These are phyloP conservation scores for Hypericum perforatum DNA, from an alignment of 345 rosid genomes.

Conservation along the genomic window DNA sequence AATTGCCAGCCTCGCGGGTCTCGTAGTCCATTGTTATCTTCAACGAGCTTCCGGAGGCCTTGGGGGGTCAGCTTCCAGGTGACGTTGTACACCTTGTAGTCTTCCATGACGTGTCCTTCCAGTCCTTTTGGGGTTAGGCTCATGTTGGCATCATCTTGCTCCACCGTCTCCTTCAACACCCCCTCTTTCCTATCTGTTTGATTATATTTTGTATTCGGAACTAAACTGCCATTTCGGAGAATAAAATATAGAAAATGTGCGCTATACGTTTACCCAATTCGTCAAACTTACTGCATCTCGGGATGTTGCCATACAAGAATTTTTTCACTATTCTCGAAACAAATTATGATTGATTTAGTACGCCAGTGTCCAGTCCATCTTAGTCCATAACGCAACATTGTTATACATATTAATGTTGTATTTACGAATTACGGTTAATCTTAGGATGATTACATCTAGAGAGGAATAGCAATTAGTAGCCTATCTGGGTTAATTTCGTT, in stretches of 20 bases:
- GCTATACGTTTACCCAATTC: background rate
- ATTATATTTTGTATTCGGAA: too few relatives aligned
- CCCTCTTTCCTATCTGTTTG: slow-evolving; percentile 21
- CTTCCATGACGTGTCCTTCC: slow-evolving; percentile 26
- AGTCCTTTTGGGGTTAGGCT: slow-evolving; percentile 12
- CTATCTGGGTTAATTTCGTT: too few relatives aligned
- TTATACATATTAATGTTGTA: too few relatives aligned
- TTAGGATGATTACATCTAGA: too few relatives aligned
- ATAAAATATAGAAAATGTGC: background rate
- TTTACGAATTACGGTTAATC: too few relatives aligned
- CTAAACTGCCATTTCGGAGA: background rate
- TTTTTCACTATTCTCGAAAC: too few relatives aligned
- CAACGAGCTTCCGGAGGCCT: slow-evolving; percentile 4
- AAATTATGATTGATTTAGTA: too few relatives aligned
- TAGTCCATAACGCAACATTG: too few relatives aligned
- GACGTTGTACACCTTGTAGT: slow-evolving; percentile 15
- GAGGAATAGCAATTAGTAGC: too few relatives aligned
- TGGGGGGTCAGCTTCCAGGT: slow-evolving; percentile 8
- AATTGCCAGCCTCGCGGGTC: slow-evolving; percentile 13
- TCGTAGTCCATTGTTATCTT: slow-evolving; percentile 21
- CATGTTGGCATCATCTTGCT: slow-evolving; percentile 15
- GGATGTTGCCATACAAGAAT: too few relatives aligned
- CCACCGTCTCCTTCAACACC: slow-evolving; percentile 20
- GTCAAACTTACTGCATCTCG: too few relatives aligned
- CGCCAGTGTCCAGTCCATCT: too few relatives aligned